These are phyloP conservation scores for Barnettozyma populi DNA, from an alignment of 805 yeast species.

Conservation along the genomic window DNA sequence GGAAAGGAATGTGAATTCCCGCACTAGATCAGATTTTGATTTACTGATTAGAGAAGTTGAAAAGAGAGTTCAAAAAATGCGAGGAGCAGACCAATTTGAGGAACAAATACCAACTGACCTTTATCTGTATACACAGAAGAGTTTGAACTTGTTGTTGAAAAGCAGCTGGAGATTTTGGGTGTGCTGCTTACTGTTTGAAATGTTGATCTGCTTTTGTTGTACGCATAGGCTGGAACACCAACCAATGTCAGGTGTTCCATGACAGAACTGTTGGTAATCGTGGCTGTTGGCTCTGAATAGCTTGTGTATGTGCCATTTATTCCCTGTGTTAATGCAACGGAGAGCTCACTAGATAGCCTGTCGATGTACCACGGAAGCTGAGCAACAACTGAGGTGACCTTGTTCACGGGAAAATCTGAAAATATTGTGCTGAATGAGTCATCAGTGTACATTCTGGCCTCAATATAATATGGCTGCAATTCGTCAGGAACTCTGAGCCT, in stretches of 20 bases:
- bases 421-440: not conserved
- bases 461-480: not conserved
- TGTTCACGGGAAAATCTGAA: not conserved
- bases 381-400: not conserved
- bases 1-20: conserved; percentile 53
- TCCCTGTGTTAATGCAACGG: not conserved
- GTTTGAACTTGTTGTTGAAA: not conserved
- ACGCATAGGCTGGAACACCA: conserved; percentile 4
- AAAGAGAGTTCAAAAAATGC: not conserved
- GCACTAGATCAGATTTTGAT: not conserved
- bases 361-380: not conserved
- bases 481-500: not conserved
- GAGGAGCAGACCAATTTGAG: not conserved
- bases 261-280: not conserved
- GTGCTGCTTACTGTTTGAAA: not conserved
- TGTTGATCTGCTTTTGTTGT: conserved; percentile 3
- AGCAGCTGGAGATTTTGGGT: not conserved
- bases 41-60: not conserved
- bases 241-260: not conserved
- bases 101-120: not conserved
- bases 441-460: not conserved
- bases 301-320: not conserved
- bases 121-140: not conserved
- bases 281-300: not conserved
- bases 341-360: not conserved